Percentiles rank a stretch among this genome's conserved stretches.
phyloP scores from a whole-genome alignment of 768 basidiomycete species.

The Suillus spraguei region DNA sequence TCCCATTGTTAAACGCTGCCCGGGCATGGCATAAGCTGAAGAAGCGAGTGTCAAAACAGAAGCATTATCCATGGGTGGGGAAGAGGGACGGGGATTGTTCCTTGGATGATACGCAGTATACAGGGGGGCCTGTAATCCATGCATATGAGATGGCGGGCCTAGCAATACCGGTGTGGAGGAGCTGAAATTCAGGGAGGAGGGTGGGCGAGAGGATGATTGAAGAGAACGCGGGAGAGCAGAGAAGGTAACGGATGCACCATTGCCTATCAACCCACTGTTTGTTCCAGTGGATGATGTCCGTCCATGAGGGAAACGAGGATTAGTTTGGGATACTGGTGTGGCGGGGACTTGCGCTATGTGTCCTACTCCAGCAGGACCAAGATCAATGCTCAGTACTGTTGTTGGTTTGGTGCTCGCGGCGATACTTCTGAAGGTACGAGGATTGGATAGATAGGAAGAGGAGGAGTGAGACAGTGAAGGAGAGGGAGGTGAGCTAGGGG shows the following conservation, averaged over 20 bases:
- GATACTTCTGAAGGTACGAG: slow-evolving; percentile 80
- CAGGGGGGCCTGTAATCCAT: slow-evolving; percentile 73
- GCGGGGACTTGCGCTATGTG: slow-evolving; percentile 88
- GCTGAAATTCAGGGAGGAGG: slow-evolving; percentile 32
- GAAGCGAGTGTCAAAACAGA: slow-evolving; percentile 92
- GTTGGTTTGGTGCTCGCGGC: slow-evolving; percentile 94
- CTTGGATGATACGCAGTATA: slow-evolving; percentile 93
- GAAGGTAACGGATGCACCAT: slow-evolving; percentile 70
- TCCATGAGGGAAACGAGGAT: slow-evolving; percentile 57
- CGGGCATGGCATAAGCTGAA: slow-evolving; percentile 82
- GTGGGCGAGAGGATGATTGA: slow-evolving; percentile 46
- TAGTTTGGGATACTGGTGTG: slow-evolving; percentile 54
- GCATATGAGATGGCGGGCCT: slow-evolving; percentile 23
- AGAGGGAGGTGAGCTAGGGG: slow-evolving; percentile 86
- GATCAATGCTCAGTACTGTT: slow-evolving; percentile 87
- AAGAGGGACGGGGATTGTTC: slow-evolving; percentile 93
- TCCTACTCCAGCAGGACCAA: slow-evolving; percentile 78
- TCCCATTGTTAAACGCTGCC: slow-evolving; percentile 49
- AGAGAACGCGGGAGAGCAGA: slow-evolving; percentile 62
- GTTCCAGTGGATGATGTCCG: slow-evolving; percentile 63
- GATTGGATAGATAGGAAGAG: slow-evolving; percentile 80
- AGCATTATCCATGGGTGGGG: slow-evolving; percentile 90
- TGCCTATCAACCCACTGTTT: slow-evolving; percentile 44
- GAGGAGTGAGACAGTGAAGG: slow-evolving; percentile 85
- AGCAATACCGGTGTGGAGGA: slow-evolving; percentile 35